Percentiles rank a stretch among this genome's conserved stretches.
These are phyloP conservation scores for Fomes fomentarius DNA, from an alignment of 1,284 basidiomycete species.

Conservation along the genomic window DNA sequence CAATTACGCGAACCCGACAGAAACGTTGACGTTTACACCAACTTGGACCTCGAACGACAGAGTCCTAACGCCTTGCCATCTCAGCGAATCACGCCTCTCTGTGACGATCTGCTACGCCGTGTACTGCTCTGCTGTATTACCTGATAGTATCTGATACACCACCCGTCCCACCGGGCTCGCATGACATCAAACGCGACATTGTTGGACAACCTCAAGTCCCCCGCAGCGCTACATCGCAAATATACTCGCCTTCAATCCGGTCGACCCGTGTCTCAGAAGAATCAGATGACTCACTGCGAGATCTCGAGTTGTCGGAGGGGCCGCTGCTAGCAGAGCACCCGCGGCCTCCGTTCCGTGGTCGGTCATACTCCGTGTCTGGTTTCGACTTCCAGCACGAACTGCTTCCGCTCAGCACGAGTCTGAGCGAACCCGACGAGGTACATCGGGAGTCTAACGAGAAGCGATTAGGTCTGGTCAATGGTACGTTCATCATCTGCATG, in stretches of 20 bases:
- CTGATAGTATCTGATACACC: neutral
- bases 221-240: constrained; percentile 33
- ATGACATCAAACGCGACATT: constrained; percentile 39
- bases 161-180: constrained; percentile 9
- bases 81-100: neutral
- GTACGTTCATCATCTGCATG: constrained; percentile 42
- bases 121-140: neutral
- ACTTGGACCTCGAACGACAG: neutral
- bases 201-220: constrained; percentile 34
- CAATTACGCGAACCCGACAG: neutral
- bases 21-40: neutral
- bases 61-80: neutral
- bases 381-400: constrained; percentile 82
- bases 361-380: constrained; percentile 74
- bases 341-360: constrained; percentile 38
- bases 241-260: constrained; percentile 44
- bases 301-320: constrained; percentile 74
- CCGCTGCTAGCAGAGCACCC: constrained; percentile 43
- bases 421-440: constrained; percentile 63
- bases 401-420: constrained; percentile 74
- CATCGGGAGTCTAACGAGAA: constrained; percentile 60
- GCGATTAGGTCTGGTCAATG: constrained; percentile 77
- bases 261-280: constrained; percentile 58
- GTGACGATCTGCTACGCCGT: constrained; percentile 8
- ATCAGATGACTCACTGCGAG: constrained; percentile 76